Percentiles rank a stretch among this genome's conserved stretches.
phyloP scores from a whole-genome alignment of 306 rosid genomes.

The Aeschynomene evenia region DNA sequence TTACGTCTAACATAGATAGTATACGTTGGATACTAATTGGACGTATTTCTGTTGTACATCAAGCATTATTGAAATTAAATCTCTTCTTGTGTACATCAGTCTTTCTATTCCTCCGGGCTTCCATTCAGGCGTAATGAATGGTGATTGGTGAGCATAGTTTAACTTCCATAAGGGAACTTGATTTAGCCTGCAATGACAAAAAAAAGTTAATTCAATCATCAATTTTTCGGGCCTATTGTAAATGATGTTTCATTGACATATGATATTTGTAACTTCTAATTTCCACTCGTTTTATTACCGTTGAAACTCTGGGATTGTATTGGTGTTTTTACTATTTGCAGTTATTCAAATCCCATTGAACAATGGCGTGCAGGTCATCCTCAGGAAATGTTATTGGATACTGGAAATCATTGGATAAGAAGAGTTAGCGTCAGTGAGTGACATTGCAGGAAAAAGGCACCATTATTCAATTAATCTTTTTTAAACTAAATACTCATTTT shows the following conservation, averaged over 20 bases:
- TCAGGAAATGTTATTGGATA: constrained; percentile 62
- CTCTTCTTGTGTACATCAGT: constrained; percentile 56
- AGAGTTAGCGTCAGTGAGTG: constrained; percentile 2
- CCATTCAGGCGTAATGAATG: constrained; percentile 40
- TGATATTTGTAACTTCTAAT: not conserved
- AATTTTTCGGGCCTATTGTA: constrained; percentile 32
- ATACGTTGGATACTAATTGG: no score
- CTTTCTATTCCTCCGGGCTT: constrained; percentile 43
- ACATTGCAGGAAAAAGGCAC: no score
- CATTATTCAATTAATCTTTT: no score
- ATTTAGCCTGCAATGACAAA: constrained; percentile 58
- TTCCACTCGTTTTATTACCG: constrained; percentile 39
- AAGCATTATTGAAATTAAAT: constrained; percentile 2
- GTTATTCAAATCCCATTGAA: constrained; percentile 89
- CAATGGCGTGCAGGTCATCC: constrained; percentile 81
- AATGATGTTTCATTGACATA: constrained; percentile 24
- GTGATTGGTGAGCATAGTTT: constrained; percentile 56
- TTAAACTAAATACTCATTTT: no score
- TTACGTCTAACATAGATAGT: no score
- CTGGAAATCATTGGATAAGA: constrained; percentile 36
- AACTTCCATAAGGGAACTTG: constrained; percentile 70
- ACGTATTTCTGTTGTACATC: no score
- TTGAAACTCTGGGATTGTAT: constrained; percentile 54
- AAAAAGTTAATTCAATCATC: not conserved
- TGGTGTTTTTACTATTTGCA: constrained; percentile 47